phyloP scores from a whole-genome alignment of 176 grass and related monocot genomes.

The Cocos nucifera region DNA sequence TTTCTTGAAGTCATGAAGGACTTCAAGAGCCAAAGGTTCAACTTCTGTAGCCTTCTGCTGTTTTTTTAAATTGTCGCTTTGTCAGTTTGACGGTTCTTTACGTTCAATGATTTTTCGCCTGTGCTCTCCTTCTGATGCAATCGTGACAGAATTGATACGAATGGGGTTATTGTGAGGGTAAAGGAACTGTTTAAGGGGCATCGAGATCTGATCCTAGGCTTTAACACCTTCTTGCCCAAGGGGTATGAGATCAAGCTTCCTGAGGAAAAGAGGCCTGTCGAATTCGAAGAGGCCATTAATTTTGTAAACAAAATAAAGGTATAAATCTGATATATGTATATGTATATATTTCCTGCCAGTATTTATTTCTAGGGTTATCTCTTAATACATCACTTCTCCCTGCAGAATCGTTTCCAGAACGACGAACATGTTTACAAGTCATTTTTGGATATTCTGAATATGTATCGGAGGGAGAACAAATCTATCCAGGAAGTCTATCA shows the following conservation, averaged over 20 bases:
- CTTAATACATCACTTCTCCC: constrained; percentile 2
- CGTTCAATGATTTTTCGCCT: no score
- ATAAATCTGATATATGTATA: not conserved
- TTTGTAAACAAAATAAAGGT: constrained; percentile 41
- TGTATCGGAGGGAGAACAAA: constrained; percentile 29
- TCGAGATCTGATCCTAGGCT: constrained; percentile 32
- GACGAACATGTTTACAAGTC: constrained; percentile 23
- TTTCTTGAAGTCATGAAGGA: constrained; percentile 27
- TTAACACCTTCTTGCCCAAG: constrained; percentile 45
- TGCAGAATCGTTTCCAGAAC: constrained; percentile 29
- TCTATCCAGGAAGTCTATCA: constrained; percentile 29
- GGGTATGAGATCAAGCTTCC: constrained; percentile 31
- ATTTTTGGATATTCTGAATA: constrained; percentile 31
- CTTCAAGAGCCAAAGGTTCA: constrained; percentile 21
- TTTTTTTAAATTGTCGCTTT: no score
- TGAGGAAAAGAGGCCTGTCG: constrained; percentile 18
- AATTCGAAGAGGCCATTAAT: constrained; percentile 25
- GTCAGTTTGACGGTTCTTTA: no score
- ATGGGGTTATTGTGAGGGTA: constrained; percentile 35
- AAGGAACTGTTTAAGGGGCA: constrained; percentile 29
- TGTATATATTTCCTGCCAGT: no score
- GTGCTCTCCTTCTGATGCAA: no score
- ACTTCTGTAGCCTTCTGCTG: not conserved
- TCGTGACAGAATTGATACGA: constrained; percentile 15
- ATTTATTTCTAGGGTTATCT: no score